A percentile compares a stretch with the other conserved stretches of the same genome.
phyloP scores from a whole-genome alignment of 169 alveolate genomes.

The Plasmodium yoelii region DNA sequence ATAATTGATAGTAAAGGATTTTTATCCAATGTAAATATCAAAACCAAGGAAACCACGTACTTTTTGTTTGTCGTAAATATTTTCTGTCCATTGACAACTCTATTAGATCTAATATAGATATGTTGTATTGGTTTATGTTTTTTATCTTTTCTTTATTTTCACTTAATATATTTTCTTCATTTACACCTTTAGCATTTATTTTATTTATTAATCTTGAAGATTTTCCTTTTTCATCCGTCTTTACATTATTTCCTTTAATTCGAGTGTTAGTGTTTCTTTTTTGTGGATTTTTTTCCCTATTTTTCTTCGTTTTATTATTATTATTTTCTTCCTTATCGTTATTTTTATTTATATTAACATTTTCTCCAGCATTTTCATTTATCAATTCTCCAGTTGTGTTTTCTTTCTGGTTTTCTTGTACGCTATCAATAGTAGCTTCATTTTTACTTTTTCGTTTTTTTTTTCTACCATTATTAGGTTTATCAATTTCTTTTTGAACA shows the following conservation, averaged over 20 bases:
- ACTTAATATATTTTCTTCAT: conserved; percentile 10
- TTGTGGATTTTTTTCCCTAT: neutral
- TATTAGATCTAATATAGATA: conserved; percentile 64
- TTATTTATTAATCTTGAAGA: neutral
- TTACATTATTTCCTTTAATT: neutral
- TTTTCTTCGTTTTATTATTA: conserved; percentile 4
- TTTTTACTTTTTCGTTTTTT: too few relatives aligned
- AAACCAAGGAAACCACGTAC: conserved; percentile 76
- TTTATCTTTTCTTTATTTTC: conserved; percentile 5
- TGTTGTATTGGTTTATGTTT: conserved; percentile 22
- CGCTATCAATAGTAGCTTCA: neutral
- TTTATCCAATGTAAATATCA: conserved; percentile 1
- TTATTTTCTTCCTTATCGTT: neutral
- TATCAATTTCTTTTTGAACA: too few relatives aligned
- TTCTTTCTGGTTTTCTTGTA: neutral
- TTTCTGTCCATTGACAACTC: conserved; percentile 59
- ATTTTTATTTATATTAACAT: neutral
- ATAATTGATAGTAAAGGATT: too few relatives aligned
- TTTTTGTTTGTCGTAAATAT: conserved; percentile 30
- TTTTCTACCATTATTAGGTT: too few relatives aligned
- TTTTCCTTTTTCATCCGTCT: neutral
- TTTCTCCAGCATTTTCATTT: neutral
- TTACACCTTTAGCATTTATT: neutral
- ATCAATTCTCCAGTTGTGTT: neutral
- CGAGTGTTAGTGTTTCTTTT: neutral